Percentiles rank a stretch among this genome's conserved stretches.
These are phyloP conservation scores for Panicum virgatum DNA, from an alignment of 202 grass and related monocot genomes.

Conservation along the genomic window DNA sequence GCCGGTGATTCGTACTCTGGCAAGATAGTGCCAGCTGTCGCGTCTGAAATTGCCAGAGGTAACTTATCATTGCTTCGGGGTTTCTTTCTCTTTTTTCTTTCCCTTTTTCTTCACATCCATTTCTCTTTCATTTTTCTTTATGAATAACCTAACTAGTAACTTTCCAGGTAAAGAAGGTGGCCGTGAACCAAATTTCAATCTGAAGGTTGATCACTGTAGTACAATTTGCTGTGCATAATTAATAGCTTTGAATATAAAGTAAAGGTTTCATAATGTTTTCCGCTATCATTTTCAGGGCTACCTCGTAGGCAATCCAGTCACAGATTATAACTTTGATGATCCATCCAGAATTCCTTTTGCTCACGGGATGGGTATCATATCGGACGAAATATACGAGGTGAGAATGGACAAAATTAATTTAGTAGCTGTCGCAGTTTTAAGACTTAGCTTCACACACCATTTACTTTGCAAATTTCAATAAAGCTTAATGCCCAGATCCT, in stretches of 20 bases:
- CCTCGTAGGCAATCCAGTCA: constrained; percentile 58
- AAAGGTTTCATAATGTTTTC: neutral
- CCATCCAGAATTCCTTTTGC: constrained; percentile 50
- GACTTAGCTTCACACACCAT: neutral
- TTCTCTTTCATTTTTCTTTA: neutral
- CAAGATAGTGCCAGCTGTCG: constrained; percentile 48
- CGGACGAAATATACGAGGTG: constrained; percentile 74
- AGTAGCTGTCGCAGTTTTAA: neutral
- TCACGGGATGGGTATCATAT: constrained; percentile 66
- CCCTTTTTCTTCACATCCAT: neutral
- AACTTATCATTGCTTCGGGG: neutral
- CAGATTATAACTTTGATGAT: constrained; percentile 27
- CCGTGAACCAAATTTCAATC: constrained; percentile 40
- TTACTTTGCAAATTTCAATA: neutral
- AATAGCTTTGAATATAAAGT: neutral
- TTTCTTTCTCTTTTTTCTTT: neutral
- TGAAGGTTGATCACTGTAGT: constrained; percentile 58
- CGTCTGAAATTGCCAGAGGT: constrained; percentile 55
- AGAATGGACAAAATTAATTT: neutral
- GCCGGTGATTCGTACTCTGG: constrained; percentile 73
- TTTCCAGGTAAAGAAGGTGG: constrained; percentile 50
- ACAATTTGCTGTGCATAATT: neutral
- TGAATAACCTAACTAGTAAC: neutral
- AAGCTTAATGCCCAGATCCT: neutral
- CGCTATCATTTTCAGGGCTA: constrained; percentile 52